phyloP scores from a whole-genome alignment of 305 asterid species.

The Lippia alba region DNA sequence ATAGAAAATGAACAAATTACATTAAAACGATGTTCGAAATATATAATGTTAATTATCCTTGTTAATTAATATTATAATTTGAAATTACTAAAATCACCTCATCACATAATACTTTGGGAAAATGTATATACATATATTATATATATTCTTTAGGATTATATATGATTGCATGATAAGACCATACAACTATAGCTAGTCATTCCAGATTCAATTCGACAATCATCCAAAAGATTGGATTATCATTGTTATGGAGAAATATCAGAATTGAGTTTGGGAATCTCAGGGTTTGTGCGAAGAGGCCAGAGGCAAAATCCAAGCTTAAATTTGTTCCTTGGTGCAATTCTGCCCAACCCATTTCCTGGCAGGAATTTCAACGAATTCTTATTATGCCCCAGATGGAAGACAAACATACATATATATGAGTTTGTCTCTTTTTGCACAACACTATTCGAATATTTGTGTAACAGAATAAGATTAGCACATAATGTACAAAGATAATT shows the following conservation, averaged over 20 bases:
- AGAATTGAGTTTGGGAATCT: neutral
- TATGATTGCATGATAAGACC: too few species aligned
- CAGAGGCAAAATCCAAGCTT: constrained; percentile 13
- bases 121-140: too few species aligned
- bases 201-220: neutral
- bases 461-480: neutral
- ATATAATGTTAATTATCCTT: too few species aligned
- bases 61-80: too few species aligned
- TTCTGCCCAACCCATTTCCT: neutral
- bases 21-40: too few species aligned
- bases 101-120: neutral
- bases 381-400: neutral
- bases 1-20: too few species aligned
- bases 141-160: too few species aligned
- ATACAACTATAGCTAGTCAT: too few species aligned
- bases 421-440: neutral
- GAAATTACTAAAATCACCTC: neutral
- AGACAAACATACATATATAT: neutral
- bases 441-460: neutral
- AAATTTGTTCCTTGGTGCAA: neutral
- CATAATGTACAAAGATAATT: neutral
- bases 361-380: too few species aligned
- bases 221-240: too few species aligned
- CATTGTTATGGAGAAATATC: too few species aligned
- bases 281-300: neutral